phyloP scores from a whole-genome alignment of 345 rosid species.

The Heritiera fomes region DNA sequence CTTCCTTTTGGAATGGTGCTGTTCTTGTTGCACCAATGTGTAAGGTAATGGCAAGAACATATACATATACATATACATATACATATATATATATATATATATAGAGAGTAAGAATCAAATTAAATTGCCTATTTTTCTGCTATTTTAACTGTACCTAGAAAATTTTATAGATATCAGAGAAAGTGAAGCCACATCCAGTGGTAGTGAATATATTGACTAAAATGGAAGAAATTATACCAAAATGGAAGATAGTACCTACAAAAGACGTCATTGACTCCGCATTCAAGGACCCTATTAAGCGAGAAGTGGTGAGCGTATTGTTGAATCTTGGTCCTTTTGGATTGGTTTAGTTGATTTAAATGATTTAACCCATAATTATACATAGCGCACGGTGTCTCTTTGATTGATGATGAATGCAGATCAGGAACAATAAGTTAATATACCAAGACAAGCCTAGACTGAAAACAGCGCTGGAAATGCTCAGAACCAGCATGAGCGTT shows the following conservation, averaged over 20 bases:
- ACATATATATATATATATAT: no score
- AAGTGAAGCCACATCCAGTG: slow-evolving; percentile 87
- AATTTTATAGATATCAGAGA: slow-evolving; percentile 74
- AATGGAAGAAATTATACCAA: slow-evolving; percentile 87
- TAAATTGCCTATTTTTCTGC: not conserved
- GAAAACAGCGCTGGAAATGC: slow-evolving; percentile 94
- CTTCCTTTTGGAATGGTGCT: slow-evolving; percentile 82
- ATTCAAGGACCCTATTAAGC: slow-evolving; percentile 78
- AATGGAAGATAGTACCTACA: slow-evolving; percentile 96
- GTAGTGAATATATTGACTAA: slow-evolving; percentile 74
- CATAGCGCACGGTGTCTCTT: not conserved
- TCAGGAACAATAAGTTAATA: slow-evolving; percentile 83
- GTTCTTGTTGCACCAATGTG: slow-evolving; percentile 98
- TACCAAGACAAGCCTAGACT: slow-evolving; percentile 96
- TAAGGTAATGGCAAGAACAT: slow-evolving; percentile 49
- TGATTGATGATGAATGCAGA: slow-evolving; percentile 36
- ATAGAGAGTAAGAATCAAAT: no score
- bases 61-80: not conserved
- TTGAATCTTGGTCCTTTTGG: not conserved
- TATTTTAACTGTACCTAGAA: not conserved
- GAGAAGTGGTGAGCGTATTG: slow-evolving; percentile 55
- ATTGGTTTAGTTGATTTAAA: not conserved
- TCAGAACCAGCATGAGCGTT: slow-evolving; percentile 81
- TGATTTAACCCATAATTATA: not conserved
- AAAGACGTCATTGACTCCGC: slow-evolving; percentile 83